Conservation (phyloP, 2,329 filamentous ascomycete genomes). For the Hymenoscyphus albidus region DNA sequence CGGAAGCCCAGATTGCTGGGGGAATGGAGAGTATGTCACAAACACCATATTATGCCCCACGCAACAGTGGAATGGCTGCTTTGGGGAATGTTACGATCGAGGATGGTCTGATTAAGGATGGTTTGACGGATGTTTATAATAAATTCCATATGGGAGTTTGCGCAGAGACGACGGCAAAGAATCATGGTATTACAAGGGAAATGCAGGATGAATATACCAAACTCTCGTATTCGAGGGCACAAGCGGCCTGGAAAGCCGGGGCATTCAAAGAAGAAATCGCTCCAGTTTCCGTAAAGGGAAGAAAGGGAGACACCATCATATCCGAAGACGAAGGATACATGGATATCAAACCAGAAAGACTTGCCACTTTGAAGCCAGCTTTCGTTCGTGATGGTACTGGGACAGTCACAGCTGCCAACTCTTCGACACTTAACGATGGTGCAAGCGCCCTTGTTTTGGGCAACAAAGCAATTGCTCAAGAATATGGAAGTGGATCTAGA, state of each 20-base stretch:
- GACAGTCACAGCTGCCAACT: slow-evolving; percentile 91
- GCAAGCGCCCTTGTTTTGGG: slow-evolving; percentile 85
- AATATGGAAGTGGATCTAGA: slow-evolving; percentile 73
- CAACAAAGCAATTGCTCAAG: slow-evolving; percentile 72
- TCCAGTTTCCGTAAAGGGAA: slow-evolving; percentile 77
- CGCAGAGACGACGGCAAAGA: slow-evolving; percentile 91
- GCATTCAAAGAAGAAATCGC: slow-evolving; percentile 87
- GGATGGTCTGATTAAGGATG: slow-evolving; percentile 91
- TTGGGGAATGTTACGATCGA: slow-evolving; percentile 87
- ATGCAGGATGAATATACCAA: slow-evolving; percentile 91
- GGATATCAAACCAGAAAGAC: slow-evolving; percentile 81
- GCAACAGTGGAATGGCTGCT: slow-evolving; percentile 74
- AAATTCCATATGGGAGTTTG: slow-evolving; percentile 98
- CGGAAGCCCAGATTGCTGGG: slow-evolving; percentile 85
- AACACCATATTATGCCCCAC: slow-evolving; percentile 84
- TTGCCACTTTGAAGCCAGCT: slow-evolving; percentile 82
- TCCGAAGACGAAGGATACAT: slow-evolving; percentile 85
- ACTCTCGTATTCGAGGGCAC: slow-evolving; percentile 80
- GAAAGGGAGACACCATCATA: slow-evolving; percentile 77
- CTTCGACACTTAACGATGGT: slow-evolving; percentile 91
- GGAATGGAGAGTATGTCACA: slow-evolving; percentile 98
- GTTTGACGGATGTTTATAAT: slow-evolving; percentile 93
- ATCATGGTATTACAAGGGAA: slow-evolving; percentile 73
- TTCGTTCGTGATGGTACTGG: slow-evolving; percentile 83
- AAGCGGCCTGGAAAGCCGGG: slow-evolving; percentile 79